phyloP scores from a whole-genome alignment of 2,329 filamentous ascomycete genomes.

The Nemania abortiva region DNA sequence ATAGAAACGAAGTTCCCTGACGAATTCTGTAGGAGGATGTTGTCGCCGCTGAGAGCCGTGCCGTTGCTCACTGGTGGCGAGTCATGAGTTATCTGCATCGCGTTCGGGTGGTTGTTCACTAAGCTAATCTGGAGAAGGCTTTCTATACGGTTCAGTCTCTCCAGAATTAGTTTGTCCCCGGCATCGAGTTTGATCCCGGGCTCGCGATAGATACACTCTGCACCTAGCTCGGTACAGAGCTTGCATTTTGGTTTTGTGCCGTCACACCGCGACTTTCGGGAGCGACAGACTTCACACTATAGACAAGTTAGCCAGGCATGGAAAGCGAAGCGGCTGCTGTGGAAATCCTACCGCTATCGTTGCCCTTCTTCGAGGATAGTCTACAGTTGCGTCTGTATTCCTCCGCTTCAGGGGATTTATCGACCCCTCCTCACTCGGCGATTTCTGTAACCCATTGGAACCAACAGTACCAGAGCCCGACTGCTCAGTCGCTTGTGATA shows the following conservation, averaged over 20 bases:
- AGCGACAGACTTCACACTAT: conserved; percentile 84
- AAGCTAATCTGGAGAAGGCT: conserved; percentile 80
- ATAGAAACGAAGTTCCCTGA: conserved; percentile 63
- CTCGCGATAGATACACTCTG: conserved; percentile 86
- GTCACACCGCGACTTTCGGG: conserved; percentile 83
- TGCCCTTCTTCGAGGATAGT: conserved; percentile 73
- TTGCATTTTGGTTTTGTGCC: conserved; percentile 86
- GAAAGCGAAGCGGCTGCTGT: conserved; percentile 21
- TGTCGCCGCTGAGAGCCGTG: conserved; percentile 70
- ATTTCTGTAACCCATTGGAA: conserved; percentile 60
- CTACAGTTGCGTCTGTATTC: conserved; percentile 70
- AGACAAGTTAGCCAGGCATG: conserved; percentile 27
- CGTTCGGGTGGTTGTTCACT: conserved; percentile 62
- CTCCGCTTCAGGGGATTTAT: conserved; percentile 69
- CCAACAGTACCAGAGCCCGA: conserved; percentile 41
- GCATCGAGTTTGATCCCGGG: conserved; percentile 89
- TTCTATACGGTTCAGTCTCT: conserved; percentile 82
- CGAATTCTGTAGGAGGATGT: conserved; percentile 61
- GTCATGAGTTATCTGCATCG: conserved; percentile 68
- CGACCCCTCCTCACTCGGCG: conserved; percentile 62
- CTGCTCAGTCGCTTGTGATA: conserved; percentile 67
- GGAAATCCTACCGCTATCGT: conserved; percentile 71
- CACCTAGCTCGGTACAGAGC: conserved; percentile 83
- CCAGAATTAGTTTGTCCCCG: conserved; percentile 86
- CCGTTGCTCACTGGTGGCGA: conserved; percentile 75